A percentile compares a stretch with the other conserved stretches of the same genome.
Evolutionary conservation across 805 yeast genomes (phyloP).

Genomic region (Saturnispora saitoi): DNA sequence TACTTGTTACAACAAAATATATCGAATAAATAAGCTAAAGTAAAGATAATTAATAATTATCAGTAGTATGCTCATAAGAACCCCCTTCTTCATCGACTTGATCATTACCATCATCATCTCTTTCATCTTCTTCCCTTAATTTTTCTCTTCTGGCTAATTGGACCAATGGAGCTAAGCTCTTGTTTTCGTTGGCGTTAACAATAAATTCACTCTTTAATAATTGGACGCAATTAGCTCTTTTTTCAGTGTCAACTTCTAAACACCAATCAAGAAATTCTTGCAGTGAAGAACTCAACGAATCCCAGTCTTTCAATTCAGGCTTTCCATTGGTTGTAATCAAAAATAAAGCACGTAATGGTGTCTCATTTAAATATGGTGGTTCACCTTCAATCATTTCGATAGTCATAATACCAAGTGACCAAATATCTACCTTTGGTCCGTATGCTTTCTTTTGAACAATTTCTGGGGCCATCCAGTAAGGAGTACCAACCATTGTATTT

Average conservation of each 20-base stretch:
- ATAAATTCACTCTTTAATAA: slow-evolving; percentile 62
- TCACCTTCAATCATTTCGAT: slow-evolving; percentile 84
- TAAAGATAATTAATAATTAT: too few species aligned
- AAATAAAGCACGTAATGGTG: slow-evolving; percentile 68
- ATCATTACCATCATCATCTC: slow-evolving; percentile 6
- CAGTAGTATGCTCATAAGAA: too few species aligned
- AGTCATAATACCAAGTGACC: slow-evolving; percentile 82
- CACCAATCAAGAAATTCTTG: slow-evolving; percentile 68
- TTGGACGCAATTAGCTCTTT: slow-evolving; percentile 70
- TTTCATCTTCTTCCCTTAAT: slow-evolving; percentile 20
- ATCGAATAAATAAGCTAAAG: too few species aligned
- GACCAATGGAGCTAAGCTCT: slow-evolving; percentile 63
- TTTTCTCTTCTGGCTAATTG: slow-evolving; percentile 66
- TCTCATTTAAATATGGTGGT: slow-evolving; percentile 76
- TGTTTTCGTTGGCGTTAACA: slow-evolving; percentile 49
- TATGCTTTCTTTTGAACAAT: slow-evolving; percentile 73
- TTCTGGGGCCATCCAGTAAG: slow-evolving; percentile 90
- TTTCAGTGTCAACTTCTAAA: slow-evolving; percentile 74
- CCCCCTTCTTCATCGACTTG: background rate
- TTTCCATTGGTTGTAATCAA: slow-evolving; percentile 77
- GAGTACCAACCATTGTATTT: slow-evolving; percentile 83
- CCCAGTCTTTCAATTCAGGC: slow-evolving; percentile 67
- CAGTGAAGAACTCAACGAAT: slow-evolving; percentile 56
- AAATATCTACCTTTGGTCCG: slow-evolving; percentile 74
- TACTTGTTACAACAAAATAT: too few species aligned